Percentiles rank a stretch among this genome's conserved stretches.
Evolutionary conservation across 2,329 filamentous ascomycete species (phyloP).

Genomic region (Rhinocladiella mackenziei): DNA sequence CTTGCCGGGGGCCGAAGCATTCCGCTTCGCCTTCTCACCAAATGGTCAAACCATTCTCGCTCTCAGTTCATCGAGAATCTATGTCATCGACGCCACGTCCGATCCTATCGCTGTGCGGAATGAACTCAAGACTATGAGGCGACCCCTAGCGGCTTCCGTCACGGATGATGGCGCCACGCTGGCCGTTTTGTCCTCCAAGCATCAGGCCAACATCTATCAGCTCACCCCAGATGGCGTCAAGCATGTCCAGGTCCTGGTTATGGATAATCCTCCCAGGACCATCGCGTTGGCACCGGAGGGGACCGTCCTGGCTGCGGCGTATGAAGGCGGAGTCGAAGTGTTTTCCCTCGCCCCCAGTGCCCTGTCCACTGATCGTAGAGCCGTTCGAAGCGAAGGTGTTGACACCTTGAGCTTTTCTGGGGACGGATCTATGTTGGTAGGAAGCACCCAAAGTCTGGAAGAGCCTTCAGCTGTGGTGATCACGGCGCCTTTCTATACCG

Average conservation of each 20-base stretch:
- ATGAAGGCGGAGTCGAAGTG: constrained; percentile 84
- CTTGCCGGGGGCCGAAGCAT: constrained; percentile 76
- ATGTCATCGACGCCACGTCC: constrained; percentile 66
- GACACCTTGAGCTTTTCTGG: constrained; percentile 71
- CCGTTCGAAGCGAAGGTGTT: constrained; percentile 73
- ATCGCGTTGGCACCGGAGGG: constrained; percentile 79
- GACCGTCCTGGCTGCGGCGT: constrained; percentile 76
- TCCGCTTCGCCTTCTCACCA: constrained; percentile 77
- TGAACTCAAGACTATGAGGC: constrained; percentile 73
- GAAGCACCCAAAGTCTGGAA: constrained; percentile 64
- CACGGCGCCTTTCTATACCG: constrained; percentile 73
- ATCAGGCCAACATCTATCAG: constrained; percentile 83
- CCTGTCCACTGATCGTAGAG: constrained; percentile 62
- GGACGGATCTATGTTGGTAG: constrained; percentile 73
- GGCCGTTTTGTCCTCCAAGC: constrained; percentile 74
- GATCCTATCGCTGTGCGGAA: constrained; percentile 62
- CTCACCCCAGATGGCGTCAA: constrained; percentile 62
- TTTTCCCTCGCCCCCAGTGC: constrained; percentile 65
- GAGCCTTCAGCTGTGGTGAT: constrained; percentile 70
- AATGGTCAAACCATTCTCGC: constrained; percentile 70
- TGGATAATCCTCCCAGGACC: constrained; percentile 73
- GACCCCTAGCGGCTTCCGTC: constrained; percentile 72
- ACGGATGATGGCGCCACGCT: constrained; percentile 72
- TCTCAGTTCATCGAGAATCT: constrained; percentile 80
- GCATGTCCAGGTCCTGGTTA: constrained; percentile 67